phyloP scores from a whole-genome alignment of 768 basidiomycete species.

The Boletellus ananas region DNA sequence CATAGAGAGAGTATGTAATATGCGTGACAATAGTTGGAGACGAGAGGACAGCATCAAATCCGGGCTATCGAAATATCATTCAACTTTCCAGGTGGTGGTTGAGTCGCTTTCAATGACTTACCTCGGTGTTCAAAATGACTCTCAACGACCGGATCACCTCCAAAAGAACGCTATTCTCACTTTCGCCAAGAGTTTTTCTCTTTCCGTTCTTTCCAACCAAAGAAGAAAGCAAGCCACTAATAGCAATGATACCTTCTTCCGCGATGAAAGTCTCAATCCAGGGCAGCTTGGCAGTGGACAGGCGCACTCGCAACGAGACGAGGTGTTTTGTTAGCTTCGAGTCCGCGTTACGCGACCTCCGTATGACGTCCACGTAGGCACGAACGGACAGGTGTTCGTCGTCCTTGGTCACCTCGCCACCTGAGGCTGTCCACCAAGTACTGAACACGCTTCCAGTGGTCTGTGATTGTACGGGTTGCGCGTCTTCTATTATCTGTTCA shows the following conservation, averaged over 20 bases:
- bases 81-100: not conserved
- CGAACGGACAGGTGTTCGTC: slow-evolving; percentile 46
- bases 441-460: slow-evolving; percentile 73
- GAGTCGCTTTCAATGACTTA: slow-evolving; percentile 28
- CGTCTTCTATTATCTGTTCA: slow-evolving; percentile 28
- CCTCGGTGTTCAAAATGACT: slow-evolving; percentile 82
- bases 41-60: slow-evolving; percentile 63
- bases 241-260: slow-evolving; percentile 61
- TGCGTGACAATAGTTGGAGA: slow-evolving; percentile 66
- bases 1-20: slow-evolving; percentile 67
- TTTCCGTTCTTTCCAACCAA: slow-evolving; percentile 70
- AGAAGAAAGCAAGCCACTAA: slow-evolving; percentile 54
- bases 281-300: slow-evolving; percentile 74
- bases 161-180: slow-evolving; percentile 62
- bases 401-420: slow-evolving; percentile 39
- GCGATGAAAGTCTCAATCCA: slow-evolving; percentile 75
- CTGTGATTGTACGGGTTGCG: slow-evolving; percentile 53
- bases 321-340: slow-evolving; percentile 70
- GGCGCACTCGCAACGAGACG: slow-evolving; percentile 76
- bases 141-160: slow-evolving; percentile 80
- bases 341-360: slow-evolving; percentile 50
- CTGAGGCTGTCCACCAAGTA: slow-evolving; percentile 72
- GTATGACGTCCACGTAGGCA: slow-evolving; percentile 63
- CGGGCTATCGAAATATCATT: slow-evolving; percentile 44
- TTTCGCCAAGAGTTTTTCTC: slow-evolving; percentile 54